These are phyloP conservation scores for Kwoniella pini DNA, from an alignment of 768 basidiomycete species.

Conservation along the genomic window DNA sequence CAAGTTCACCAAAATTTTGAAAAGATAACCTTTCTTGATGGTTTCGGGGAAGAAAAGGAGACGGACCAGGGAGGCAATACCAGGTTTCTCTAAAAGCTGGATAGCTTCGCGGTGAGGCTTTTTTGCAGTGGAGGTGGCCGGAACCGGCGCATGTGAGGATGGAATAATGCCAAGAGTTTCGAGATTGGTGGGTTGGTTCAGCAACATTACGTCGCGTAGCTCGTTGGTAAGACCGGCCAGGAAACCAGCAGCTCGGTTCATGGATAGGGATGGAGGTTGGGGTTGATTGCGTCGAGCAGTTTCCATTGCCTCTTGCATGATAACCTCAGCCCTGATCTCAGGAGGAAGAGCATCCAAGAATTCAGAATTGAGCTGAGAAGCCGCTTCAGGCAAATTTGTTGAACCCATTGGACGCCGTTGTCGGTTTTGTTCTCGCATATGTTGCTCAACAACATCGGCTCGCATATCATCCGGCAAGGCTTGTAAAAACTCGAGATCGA, in stretches of 20 bases:
- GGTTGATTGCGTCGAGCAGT: conserved; percentile 60
- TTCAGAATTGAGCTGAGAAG: conserved; percentile 89
- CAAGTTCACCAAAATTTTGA: conserved; percentile 83
- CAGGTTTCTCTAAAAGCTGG: conserved; percentile 84
- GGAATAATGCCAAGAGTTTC: background rate
- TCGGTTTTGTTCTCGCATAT: conserved; percentile 73
- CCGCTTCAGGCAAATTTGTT: conserved; percentile 55
- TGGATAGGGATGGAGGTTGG: conserved; percentile 54
- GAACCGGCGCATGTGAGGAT: conserved; percentile 58
- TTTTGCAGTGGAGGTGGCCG: conserved; percentile 21
- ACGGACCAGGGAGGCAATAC: conserved; percentile 83
- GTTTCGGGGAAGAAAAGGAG: conserved; percentile 96
- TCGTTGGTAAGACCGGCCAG: conserved; percentile 88
- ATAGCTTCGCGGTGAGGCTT: conserved; percentile 74
- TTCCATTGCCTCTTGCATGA: conserved; percentile 90
- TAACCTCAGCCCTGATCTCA: conserved; percentile 92
- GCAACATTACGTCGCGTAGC: conserved; percentile 82
- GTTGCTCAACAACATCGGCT: conserved; percentile 95
- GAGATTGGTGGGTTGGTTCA: conserved; percentile 62
- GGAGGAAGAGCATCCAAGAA: conserved; percentile 95
- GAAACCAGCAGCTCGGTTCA: conserved; percentile 65
- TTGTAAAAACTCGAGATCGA: conserved; percentile 96
- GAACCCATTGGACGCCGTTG: conserved; percentile 65
- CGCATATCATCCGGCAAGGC: conserved; percentile 98
- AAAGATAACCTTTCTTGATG: conserved; percentile 76